These are phyloP conservation scores for Coniochaeta sp. DNA, from an alignment of 2,329 filamentous ascomycete genomes.

Conservation along the genomic window DNA sequence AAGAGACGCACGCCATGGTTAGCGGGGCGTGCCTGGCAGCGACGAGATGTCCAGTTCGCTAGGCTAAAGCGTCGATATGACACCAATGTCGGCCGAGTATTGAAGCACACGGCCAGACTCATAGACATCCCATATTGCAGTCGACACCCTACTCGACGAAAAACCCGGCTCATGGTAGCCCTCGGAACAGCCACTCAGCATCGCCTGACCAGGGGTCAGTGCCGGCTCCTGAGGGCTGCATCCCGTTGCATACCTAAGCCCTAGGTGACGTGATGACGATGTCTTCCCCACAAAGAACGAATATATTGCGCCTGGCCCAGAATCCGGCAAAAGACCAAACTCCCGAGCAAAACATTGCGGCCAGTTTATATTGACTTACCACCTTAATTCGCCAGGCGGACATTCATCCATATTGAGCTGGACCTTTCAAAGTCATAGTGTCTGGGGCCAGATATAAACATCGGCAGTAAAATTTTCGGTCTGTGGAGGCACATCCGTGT, in stretches of 20 bases:
- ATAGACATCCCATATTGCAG: background rate
- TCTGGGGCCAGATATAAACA: background rate
- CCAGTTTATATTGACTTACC: background rate
- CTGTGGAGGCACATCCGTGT: background rate
- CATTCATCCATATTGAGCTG: constrained; percentile 3
- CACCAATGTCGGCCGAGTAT: background rate
- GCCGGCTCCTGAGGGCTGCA: background rate
- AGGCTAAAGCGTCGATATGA: constrained; percentile 1
- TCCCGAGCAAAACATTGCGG: background rate
- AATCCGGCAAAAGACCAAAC: background rate
- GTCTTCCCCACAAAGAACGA: constrained; percentile 3
- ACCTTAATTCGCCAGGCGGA: background rate
- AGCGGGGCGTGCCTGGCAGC: constrained; percentile 1
- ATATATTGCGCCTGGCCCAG: constrained; percentile 1
- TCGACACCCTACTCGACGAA: background rate
- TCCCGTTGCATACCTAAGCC: background rate
- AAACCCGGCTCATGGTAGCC: constrained; percentile 3
- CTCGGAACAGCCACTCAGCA: background rate
- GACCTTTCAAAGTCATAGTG: background rate
- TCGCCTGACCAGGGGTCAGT: background rate
- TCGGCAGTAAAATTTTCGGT: background rate
- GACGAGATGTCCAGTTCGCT: background rate
- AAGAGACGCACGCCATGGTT: background rate
- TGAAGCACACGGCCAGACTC: background rate
- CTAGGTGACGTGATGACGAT: background rate